These are phyloP conservation scores for Penicillium sp. DNA, from an alignment of 2,329 filamentous ascomycete genomes.

Conservation along the genomic window DNA sequence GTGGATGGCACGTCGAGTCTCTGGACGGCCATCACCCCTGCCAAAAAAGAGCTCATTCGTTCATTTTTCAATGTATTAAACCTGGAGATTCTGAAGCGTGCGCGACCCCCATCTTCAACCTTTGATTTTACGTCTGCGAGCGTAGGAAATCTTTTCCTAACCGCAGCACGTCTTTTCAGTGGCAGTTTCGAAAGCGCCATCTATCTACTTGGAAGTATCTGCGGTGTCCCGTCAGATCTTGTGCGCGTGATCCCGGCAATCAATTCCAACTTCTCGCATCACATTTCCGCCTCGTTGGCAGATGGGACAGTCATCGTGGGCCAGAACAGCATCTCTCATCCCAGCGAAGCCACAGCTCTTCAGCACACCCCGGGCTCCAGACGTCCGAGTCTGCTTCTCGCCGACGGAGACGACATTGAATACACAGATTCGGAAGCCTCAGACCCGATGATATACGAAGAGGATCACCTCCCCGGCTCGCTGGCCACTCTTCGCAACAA, in stretches of 20 bases:
- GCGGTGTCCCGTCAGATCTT: conserved; percentile 70
- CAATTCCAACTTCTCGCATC: conserved; percentile 92
- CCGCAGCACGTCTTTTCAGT: conserved; percentile 84
- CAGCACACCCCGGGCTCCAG: conserved; percentile 31
- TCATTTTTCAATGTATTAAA: conserved; percentile 76
- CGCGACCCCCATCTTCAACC: conserved; percentile 66
- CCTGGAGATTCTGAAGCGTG: conserved; percentile 75
- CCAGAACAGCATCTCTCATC: conserved; percentile 91
- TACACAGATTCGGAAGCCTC: conserved; percentile 34
- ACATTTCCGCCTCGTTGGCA: conserved; percentile 80
- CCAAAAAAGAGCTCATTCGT: conserved; percentile 75
- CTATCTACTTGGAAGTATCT: conserved; percentile 84
- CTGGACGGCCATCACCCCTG: conserved; percentile 70
- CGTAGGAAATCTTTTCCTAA: conserved; percentile 78
- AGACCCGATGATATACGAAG: conserved; percentile 42
- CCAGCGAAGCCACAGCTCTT: conserved; percentile 64
- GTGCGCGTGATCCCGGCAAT: conserved; percentile 84
- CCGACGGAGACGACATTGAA: conserved; percentile 35
- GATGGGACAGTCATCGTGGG: conserved; percentile 81
- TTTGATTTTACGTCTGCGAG: conserved; percentile 78
- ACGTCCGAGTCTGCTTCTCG: conserved; percentile 38
- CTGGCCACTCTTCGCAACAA: conserved; percentile 76
- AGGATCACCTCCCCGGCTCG: conserved; percentile 59
- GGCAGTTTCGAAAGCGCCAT: conserved; percentile 92
- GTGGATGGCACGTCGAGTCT: conserved; percentile 78